Evolutionary conservation across 495 filamentous ascomycete genomes (phyloP).

Genomic region (Neurospora intermedia): DNA sequence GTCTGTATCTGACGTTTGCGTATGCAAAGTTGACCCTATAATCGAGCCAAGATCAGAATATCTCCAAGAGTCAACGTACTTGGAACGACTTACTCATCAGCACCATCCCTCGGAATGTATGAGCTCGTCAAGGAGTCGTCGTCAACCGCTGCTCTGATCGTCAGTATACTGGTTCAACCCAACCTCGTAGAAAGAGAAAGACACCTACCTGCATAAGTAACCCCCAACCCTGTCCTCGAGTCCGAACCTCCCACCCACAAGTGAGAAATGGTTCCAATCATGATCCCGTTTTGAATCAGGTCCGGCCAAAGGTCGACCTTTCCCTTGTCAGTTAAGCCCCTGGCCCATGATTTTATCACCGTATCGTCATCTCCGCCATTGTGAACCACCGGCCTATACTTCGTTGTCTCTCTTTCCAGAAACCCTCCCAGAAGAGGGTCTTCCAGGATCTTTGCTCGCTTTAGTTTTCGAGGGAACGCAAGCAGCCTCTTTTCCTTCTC

Average conservation of each 20-base stretch:
- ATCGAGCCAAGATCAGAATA: background rate
- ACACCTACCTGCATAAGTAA: conserved; percentile 21
- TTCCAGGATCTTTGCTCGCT: background rate
- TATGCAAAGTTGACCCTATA: conserved; percentile 10
- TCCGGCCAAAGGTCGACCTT: conserved; percentile 1
- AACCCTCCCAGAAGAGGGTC: conserved; percentile 7
- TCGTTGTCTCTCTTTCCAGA: conserved; percentile 5
- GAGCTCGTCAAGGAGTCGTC: conserved; percentile 1
- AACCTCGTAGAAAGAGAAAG: background rate
- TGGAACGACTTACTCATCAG: conserved; percentile 12
- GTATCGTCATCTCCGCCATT: background rate
- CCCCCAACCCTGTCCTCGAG: conserved; percentile 13
- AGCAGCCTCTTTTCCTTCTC: conserved; percentile 12
- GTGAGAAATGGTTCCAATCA: background rate
- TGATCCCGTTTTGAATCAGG: background rate
- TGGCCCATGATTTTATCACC: conserved; percentile 7
- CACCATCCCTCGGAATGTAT: conserved; percentile 16
- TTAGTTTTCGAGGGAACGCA: background rate
- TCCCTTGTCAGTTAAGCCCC: conserved; percentile 13
- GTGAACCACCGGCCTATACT: background rate
- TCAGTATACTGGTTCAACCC: background rate
- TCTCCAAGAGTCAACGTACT: background rate
- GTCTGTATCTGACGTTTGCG: background rate
- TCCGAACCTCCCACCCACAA: conserved; percentile 19
- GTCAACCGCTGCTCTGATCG: background rate